phyloP scores from a whole-genome alignment of 108 stramenopile genomes.

The Asterionellopsis glacialis region DNA sequence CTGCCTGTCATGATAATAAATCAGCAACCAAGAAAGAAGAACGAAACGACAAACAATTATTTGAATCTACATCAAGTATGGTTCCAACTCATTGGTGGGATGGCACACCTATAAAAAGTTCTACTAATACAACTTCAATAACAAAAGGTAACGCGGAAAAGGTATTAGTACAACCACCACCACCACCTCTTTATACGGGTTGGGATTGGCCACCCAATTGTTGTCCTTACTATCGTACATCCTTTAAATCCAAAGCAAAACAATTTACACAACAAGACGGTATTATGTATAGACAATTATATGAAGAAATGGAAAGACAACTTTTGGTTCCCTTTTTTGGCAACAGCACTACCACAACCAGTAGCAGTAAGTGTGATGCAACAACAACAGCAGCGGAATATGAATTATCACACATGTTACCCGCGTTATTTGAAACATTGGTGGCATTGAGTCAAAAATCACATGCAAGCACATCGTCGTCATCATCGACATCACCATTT shows the following conservation, averaged over 20 bases:
- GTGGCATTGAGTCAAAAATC: constrained; percentile 20
- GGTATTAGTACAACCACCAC: neutral
- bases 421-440: constrained; percentile 73
- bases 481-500: constrained; percentile 9
- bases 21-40: neutral
- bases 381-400: constrained; percentile 8
- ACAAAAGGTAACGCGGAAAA: too few relatives aligned
- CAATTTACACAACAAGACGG: constrained; percentile 58
- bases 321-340: neutral
- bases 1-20: too few relatives aligned
- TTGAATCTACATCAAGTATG: constrained; percentile 29
- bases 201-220: constrained; percentile 63
- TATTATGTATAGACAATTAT: constrained; percentile 37
- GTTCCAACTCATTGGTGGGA: constrained; percentile 84
- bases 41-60: constrained; percentile 6
- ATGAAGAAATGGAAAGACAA: constrained; percentile 17
- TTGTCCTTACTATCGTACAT: constrained; percentile 78
- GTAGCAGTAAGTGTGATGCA: neutral
- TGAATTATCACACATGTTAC: constrained; percentile 44
- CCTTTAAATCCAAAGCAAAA: constrained; percentile 47
- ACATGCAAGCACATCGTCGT: constrained; percentile 3
- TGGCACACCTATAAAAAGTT: constrained; percentile 38
- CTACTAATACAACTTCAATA: too few relatives aligned
- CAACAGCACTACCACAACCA: neutral
- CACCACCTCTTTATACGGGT: constrained; percentile 74